Evolutionary conservation across 495 filamentous ascomycete species (phyloP).

Genomic region (Cudoniella acicularis): DNA sequence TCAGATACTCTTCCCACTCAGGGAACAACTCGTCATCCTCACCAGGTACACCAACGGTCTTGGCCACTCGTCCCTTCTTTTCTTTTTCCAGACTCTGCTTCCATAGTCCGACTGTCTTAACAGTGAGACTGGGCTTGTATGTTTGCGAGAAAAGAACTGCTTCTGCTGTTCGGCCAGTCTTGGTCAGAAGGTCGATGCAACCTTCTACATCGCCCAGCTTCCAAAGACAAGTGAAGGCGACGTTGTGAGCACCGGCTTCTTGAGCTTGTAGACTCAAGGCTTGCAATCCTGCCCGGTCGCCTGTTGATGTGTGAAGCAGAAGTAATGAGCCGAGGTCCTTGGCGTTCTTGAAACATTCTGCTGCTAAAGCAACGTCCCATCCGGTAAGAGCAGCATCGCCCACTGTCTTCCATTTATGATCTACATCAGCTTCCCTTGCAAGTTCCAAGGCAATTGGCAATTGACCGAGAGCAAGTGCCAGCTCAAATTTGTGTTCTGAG

Average conservation of each 20-base stretch:
- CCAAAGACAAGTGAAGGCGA: slow-evolving; percentile 90
- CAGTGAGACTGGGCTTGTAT: slow-evolving; percentile 79
- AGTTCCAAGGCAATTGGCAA: slow-evolving; percentile 81
- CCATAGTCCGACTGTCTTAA: slow-evolving; percentile 69
- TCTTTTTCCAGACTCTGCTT: slow-evolving; percentile 73
- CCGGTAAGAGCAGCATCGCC: slow-evolving; percentile 83
- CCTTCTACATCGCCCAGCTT: slow-evolving; percentile 75
- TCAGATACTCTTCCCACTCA: slow-evolving; percentile 88
- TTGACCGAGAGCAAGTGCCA: slow-evolving; percentile 78
- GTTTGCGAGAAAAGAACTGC: slow-evolving; percentile 90
- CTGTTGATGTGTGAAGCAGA: slow-evolving; percentile 78
- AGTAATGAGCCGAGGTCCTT: slow-evolving; percentile 88
- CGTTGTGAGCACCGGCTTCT: slow-evolving; percentile 75
- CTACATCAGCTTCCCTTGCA: slow-evolving; percentile 76
- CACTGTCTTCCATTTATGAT: slow-evolving; percentile 97
- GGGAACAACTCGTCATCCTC: slow-evolving; percentile 93
- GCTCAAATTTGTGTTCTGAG: slow-evolving; percentile 92
- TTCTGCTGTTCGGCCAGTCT: slow-evolving; percentile 76
- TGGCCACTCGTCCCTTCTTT: slow-evolving; percentile 79
- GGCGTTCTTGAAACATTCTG: slow-evolving; percentile 87
- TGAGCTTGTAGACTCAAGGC: slow-evolving; percentile 71
- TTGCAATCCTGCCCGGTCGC: slow-evolving; percentile 67
- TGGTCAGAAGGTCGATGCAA: slow-evolving; percentile 74
- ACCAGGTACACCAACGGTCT: slow-evolving; percentile 76
- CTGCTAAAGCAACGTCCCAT: slow-evolving; percentile 85